Base-by-base conservation (phyloP, 1,284 basidiomycete genomes). In the Rhizopogon parksii region DNA sequence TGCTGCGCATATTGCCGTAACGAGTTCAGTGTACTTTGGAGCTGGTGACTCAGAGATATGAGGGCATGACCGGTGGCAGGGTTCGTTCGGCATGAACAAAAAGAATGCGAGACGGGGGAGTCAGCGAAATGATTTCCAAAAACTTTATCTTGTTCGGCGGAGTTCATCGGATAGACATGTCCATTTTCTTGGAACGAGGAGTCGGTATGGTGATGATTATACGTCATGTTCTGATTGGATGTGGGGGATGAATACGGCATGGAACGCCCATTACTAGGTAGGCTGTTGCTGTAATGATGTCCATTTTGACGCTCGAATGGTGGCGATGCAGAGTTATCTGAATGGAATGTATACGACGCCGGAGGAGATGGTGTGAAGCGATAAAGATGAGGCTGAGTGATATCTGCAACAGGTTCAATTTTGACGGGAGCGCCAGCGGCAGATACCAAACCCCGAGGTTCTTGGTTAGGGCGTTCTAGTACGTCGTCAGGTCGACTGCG, bases 1-100 rank as follows among this genome's bases (percentile, higher is more conserved):
- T 85, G 84, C 52, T 81, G 78, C 17, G 74, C 74, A 55, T 80
- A 81, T 59, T 83, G 81, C 46, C 83, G 73, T 39, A 87, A 69
- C 2, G 79, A 71, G 40, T 67, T 70, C 15, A 83, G 62, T 0
- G 83, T 78, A 46, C 60, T 74, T 56, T 83, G 79, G 21, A 88
- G 73, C 53, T 85, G 80, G 47, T 85, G 82, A 8, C 77, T 76
- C 32, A 88, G 74, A 14, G 74, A 68, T 49, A 83, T 74, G 57
- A 85, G 76, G 7, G 78, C 71, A 51, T 82, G 72, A 40, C 69
- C 77, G 11, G 78, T 74, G 2, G 73, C 78, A 46, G 84, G 80
- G 60, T 75, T 82, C 46, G 76, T 79, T 32, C 83, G 76, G 68
- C 85, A 88, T 21, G 78, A 62, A 61, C 85, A 88, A 55, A 74